Evolutionary conservation across 495 filamentous ascomycete genomes (phyloP).

Genomic region (Sordaria brevicollis): DNA sequence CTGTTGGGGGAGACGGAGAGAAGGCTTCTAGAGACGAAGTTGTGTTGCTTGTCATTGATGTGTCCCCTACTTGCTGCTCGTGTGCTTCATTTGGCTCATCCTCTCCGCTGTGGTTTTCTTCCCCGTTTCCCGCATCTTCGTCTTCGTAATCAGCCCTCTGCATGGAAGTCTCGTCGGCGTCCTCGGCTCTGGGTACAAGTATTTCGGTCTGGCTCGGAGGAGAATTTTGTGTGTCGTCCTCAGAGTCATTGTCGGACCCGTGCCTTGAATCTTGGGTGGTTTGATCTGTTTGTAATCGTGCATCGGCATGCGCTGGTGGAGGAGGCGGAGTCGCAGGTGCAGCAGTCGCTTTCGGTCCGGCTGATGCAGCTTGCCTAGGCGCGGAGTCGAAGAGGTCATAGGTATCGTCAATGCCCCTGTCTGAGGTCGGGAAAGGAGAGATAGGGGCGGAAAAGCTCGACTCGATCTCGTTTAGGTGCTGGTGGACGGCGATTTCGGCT

Average conservation of each 20-base stretch:
- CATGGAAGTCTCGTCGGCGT: slow-evolving; percentile 7
- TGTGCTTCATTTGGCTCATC: not conserved
- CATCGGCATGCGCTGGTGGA: slow-evolving; percentile 1
- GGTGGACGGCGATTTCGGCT: slow-evolving; percentile 34
- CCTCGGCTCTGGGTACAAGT: slow-evolving; percentile 2
- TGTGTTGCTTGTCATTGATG: slow-evolving; percentile 25
- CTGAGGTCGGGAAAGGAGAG: slow-evolving; percentile 34
- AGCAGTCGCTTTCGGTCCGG: slow-evolving; percentile 1
- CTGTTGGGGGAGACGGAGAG: slow-evolving; percentile 52
- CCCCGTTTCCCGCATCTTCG: not conserved
- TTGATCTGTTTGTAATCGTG: not conserved
- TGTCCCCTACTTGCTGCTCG: slow-evolving; percentile 22
- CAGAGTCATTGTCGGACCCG: not conserved
- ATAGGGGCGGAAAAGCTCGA: slow-evolving; percentile 65
- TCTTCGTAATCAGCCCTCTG: not conserved
- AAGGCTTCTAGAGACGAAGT: slow-evolving; percentile 51
- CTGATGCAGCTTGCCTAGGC: slow-evolving; percentile 16
- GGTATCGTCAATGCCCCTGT: slow-evolving; percentile 49
- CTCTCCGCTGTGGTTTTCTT: not conserved
- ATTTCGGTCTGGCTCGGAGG: not conserved
- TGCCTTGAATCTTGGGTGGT: not conserved
- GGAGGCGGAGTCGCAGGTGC: not conserved
- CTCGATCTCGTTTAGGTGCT: slow-evolving; percentile 74
- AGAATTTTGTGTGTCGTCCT: not conserved
- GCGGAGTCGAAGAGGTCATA: slow-evolving; percentile 47